phyloP scores from a whole-genome alignment of 2,329 filamentous ascomycete species.

The Rosellinia necatrix region DNA sequence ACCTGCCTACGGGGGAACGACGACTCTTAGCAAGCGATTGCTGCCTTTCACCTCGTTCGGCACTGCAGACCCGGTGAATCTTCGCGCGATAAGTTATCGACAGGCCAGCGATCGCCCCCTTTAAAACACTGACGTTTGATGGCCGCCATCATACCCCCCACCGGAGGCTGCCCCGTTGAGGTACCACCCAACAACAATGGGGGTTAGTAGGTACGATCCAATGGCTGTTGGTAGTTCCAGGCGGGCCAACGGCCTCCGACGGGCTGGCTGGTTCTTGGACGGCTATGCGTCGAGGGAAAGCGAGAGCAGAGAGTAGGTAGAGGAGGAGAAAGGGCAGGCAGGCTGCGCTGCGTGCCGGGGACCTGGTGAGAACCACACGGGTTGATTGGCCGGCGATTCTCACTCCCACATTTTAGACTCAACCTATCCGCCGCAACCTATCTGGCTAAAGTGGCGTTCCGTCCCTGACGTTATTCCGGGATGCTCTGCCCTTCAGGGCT shows the following conservation, averaged over 20 bases:
- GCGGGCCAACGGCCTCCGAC: constrained; percentile 17
- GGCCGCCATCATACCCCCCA: not conserved
- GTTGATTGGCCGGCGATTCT: constrained; percentile 21
- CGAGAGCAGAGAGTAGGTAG: constrained; percentile 1
- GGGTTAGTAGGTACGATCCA: not conserved
- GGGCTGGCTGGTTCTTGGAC: constrained; percentile 8
- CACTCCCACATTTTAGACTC: constrained; percentile 1
- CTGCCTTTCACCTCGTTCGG: no score
- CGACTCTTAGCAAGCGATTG: constrained; percentile 13
- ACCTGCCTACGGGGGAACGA: not conserved
- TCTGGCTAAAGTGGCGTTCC: constrained; percentile 17
- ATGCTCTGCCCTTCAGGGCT: no score
- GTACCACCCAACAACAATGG: constrained; percentile 12
- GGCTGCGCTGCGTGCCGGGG: constrained; percentile 3
- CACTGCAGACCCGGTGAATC: not conserved
- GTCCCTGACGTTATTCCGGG: constrained; percentile 9
- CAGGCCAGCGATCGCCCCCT: constrained; percentile 4
- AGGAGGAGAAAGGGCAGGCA: not conserved
- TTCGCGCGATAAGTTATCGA: not conserved
- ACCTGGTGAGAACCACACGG: constrained; percentile 2
- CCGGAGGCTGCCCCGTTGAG: constrained; percentile 10
- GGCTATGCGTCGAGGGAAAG: constrained; percentile 10
- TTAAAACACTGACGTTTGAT: not conserved
- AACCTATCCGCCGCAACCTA: no score
- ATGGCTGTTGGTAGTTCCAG: constrained; percentile 6